Evolutionary conservation across 176 grass and related monocot genomes (phyloP), one percentile per base, ranked within the genome.

Genomic region (Phragmites australis): DNA sequence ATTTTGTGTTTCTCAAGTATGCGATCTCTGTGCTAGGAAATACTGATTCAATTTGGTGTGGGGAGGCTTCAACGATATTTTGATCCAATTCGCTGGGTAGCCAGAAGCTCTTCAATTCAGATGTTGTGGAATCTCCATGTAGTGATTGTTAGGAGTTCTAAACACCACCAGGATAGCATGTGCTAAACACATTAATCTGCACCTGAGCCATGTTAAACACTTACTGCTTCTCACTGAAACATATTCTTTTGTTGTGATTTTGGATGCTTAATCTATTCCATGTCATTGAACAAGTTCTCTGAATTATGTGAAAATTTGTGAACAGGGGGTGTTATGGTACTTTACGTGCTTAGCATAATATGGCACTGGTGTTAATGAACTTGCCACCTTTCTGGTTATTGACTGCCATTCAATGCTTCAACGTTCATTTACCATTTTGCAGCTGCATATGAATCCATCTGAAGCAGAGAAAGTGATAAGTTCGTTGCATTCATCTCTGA

Each of bases 371-470:
- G 40, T 37, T 27, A 41, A 46, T 70, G 46, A 71, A 64, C 43
- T 46, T 30, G 8, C 66, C 22, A 72, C 30, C 63, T 37, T 70
- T 51, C 18, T 80, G 31, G 31, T 57, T 27, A 27, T 41, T 80
- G 75, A 65, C 30, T 70, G 74, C 29, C 54, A 71, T 64, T 51
- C 78, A 45, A 70, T 76, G 47, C 45, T n/a, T 63, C 41, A 3
- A 46, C 57, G 26, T 76, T 53, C 32, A 71, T n/a, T 42, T 61
- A 77, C 34, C 39, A 77, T 68, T 90, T 73, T 89, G 69, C 85
- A 98, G 95, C 86, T 93, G 88, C 92, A 94, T 72, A 71, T 93
- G 81, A 98, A 93, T 94, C 90, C 92, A 10, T 56, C 88, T 87
- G 96, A 94, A 76, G 96, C 90, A 9, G 92, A 98, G 76, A 91